Conservation (phyloP, 2,329 filamentous ascomycete genomes). For the Arthrobotrys musiformis region DNA sequence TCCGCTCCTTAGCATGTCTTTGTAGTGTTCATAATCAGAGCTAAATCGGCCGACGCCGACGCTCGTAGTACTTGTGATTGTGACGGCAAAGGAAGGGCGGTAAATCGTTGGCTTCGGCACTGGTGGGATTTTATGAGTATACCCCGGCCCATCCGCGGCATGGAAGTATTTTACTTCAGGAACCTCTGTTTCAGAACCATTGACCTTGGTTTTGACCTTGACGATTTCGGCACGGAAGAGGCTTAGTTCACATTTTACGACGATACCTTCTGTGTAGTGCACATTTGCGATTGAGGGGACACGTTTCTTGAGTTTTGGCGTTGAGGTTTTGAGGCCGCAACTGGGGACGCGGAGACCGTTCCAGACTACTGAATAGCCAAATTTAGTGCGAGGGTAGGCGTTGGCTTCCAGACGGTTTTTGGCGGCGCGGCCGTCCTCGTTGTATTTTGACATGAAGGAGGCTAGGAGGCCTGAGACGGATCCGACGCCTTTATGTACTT, state of each 20-base stretch:
- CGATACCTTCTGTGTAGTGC: conserved; percentile 8
- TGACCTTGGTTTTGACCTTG: background rate
- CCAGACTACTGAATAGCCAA: conserved; percentile 23
- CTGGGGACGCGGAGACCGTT: conserved; percentile 31
- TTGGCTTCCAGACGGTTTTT: conserved; percentile 25
- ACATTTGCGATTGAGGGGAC: background rate
- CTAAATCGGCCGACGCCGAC: background rate
- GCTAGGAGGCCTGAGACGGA: conserved; percentile 33
- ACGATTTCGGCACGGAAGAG: background rate
- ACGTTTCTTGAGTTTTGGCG: background rate
- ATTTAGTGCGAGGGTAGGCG: conserved; percentile 31
- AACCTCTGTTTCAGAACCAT: background rate
- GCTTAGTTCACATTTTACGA: background rate
- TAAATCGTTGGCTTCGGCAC: background rate
- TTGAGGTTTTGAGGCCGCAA: background rate
- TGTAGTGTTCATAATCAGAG: background rate
- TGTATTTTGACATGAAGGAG: conserved; percentile 41
- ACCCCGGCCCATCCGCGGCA: background rate
- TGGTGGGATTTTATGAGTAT: background rate
- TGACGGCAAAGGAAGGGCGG: background rate
- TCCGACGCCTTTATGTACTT: conserved; percentile 19
- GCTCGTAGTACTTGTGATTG: background rate
- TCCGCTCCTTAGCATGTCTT: background rate
- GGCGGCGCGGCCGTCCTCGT: background rate
- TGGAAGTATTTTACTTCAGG: background rate